A percentile compares a stretch with the other conserved stretches of the same genome.
Evolutionary conservation across 495 filamentous ascomycete genomes (phyloP).

Genomic region (Tuber melanosporum): DNA sequence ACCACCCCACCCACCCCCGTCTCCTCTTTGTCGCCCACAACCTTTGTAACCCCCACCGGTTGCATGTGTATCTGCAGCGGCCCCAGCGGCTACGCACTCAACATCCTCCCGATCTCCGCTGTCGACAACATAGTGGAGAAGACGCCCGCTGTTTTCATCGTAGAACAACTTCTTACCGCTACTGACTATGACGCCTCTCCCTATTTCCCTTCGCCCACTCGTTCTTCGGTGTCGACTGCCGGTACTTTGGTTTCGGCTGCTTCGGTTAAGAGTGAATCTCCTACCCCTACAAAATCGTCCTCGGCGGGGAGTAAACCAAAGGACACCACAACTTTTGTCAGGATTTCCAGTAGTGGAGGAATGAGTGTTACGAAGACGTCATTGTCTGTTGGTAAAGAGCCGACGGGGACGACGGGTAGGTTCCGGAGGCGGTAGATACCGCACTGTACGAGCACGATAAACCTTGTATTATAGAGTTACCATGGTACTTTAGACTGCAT

Average conservation of each 20-base stretch:
- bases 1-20: neutral
- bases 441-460: too few relatives aligned
- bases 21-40: neutral
- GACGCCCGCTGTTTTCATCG: neutral
- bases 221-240: neutral
- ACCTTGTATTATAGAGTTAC: neutral
- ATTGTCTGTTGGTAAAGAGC: neutral
- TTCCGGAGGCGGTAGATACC: neutral
- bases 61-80: conserved; percentile 30
- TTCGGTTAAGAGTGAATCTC: neutral
- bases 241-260: neutral
- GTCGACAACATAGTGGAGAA: neutral
- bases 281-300: neutral
- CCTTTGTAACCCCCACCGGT: neutral
- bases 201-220: neutral
- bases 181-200: neutral
- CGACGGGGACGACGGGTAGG: neutral
- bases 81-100: conserved; percentile 20
- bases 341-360: neutral
- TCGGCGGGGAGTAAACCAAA: neutral
- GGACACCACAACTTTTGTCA: neutral
- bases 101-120: conserved; percentile 14
- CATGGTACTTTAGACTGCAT: neutral
- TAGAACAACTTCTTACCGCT: neutral
- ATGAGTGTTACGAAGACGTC: neutral